Percentiles rank a stretch among this genome's conserved stretches.
phyloP scores from a whole-genome alignment of 1,139 yeast species.

The Insectozyma bohioensis region DNA sequence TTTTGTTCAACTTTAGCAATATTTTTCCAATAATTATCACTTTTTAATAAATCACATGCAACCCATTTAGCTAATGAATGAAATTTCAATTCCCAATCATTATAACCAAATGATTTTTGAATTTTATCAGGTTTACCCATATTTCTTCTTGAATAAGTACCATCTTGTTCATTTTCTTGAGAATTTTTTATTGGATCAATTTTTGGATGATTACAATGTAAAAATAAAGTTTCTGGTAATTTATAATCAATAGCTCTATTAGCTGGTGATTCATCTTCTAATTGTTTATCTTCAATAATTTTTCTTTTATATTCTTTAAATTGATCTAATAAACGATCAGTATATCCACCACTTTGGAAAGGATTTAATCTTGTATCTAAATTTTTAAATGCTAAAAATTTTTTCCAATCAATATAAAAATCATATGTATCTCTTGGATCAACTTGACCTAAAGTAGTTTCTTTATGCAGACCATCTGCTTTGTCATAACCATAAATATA shows the following conservation, averaged over 20 bases:
- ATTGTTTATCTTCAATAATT: conserved; percentile 12
- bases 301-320: conserved; percentile 19
- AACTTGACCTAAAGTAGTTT: conserved; percentile 34
- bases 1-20: conserved; percentile 21
- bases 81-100: conserved; percentile 27
- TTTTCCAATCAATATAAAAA: conserved; percentile 28
- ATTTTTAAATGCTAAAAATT: conserved; percentile 20
- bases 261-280: conserved; percentile 13
- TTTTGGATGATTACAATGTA: conserved; percentile 46
- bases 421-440: conserved; percentile 27
- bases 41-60: conserved; percentile 32
- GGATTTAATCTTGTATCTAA: conserved; percentile 33
- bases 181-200: conserved; percentile 31
- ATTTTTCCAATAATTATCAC: conserved; percentile 23
- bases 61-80: conserved; percentile 37
- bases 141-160: conserved; percentile 20
- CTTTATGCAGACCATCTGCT: conserved; percentile 22
- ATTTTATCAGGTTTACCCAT: conserved; percentile 21
- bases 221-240: conserved; percentile 30
- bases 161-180: conserved; percentile 18
- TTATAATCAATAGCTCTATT: conserved; percentile 15
- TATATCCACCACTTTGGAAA: conserved; percentile 27
- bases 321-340: conserved; percentile 22
- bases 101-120: conserved; percentile 13
- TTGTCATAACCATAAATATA: conserved; percentile 27